Conservation (phyloP, 108 stramenopile genomes). For the Cyclotella sp. region DNA sequence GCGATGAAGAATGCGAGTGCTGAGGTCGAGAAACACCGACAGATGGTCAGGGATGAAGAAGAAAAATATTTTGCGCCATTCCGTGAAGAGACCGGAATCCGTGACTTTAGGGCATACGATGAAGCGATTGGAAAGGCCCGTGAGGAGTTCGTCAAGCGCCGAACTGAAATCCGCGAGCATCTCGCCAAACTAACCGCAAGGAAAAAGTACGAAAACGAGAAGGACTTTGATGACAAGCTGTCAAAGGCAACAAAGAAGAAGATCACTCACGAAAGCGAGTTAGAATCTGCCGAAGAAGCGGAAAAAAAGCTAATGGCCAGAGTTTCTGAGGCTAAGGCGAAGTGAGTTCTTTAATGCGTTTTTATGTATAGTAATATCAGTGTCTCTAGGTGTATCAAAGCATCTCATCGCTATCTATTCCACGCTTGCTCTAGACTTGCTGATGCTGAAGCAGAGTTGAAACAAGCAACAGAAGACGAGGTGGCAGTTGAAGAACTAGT, state of each 20-base stretch:
- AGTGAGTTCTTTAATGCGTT: conserved; percentile 18
- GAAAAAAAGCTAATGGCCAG: conserved; percentile 40
- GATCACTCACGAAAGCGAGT: conserved; percentile 51
- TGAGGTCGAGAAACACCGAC: conserved; percentile 44
- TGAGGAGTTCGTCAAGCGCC: conserved; percentile 81
- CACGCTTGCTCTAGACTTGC: conserved; percentile 41
- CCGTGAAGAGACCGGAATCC: conserved; percentile 81
- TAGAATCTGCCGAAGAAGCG: conserved; percentile 52
- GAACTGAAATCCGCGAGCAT: conserved; percentile 74
- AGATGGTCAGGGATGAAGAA: conserved; percentile 77
- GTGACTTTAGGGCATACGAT: conserved; percentile 86
- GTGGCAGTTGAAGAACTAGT: conserved; percentile 71
- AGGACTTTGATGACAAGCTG: conserved; percentile 59
- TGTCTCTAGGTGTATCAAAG: not conserved
- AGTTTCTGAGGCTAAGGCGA: conserved; percentile 59
- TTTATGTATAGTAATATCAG: not conserved
- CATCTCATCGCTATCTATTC: not conserved
- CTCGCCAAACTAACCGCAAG: conserved; percentile 66
- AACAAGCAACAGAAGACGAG: conserved; percentile 64
- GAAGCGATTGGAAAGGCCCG: conserved; percentile 81
- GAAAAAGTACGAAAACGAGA: conserved; percentile 58
- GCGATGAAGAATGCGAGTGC: conserved; percentile 58
- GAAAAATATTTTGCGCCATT: conserved; percentile 82
- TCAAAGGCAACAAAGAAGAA: conserved; percentile 70
- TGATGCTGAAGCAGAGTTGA: conserved; percentile 74